These are phyloP conservation scores for Acidiella bohemica DNA, from an alignment of 495 filamentous ascomycete species.

Conservation along the genomic window DNA sequence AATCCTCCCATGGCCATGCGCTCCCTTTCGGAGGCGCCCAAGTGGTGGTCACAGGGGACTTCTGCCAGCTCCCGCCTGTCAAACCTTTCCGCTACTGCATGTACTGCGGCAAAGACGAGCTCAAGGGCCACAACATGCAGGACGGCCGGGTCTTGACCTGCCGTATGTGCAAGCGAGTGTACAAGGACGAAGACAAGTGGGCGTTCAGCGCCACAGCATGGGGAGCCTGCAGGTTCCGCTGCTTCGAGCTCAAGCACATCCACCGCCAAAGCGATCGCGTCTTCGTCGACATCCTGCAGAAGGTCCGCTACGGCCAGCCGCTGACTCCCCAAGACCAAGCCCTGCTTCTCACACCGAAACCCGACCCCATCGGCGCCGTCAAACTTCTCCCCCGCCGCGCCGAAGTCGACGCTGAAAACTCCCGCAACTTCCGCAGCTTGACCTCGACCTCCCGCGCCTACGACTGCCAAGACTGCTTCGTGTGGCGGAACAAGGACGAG, in stretches of 20 bases:
- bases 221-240: constrained; percentile 25
- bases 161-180: background rate
- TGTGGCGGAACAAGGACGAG: background rate
- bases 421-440: background rate
- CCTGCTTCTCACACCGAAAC: background rate
- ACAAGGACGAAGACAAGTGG: constrained; percentile 22
- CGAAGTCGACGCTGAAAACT: background rate
- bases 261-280: constrained; percentile 39
- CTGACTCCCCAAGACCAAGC: background rate
- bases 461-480: background rate
- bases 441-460: background rate
- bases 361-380: constrained; percentile 25
- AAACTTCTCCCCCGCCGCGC: constrained; percentile 27
- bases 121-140: background rate
- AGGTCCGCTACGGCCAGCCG: background rate
- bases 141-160: background rate
- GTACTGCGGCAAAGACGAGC: constrained; percentile 22
- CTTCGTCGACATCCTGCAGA: constrained; percentile 35
- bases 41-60: constrained; percentile 32
- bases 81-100: constrained; percentile 30
- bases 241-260: constrained; percentile 33
- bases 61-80: constrained; percentile 34
- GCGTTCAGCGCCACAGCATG: constrained; percentile 25
- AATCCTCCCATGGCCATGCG: background rate
- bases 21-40: constrained; percentile 33